Evolutionary conservation across 306 rosid genomes (phyloP).

Genomic region (Malus orientalis): DNA sequence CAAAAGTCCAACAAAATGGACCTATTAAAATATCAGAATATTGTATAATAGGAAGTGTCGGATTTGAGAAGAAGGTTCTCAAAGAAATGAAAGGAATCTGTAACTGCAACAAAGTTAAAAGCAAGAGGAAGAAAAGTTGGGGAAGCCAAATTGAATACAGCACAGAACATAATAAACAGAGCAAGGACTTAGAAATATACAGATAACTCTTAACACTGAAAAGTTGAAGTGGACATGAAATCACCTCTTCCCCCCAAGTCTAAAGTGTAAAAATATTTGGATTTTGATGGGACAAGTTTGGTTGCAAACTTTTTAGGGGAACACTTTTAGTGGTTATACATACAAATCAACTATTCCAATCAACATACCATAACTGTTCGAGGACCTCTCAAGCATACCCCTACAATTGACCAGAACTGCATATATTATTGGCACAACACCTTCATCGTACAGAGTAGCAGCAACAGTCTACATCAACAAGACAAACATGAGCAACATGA

Average conservation of each 20-base stretch:
- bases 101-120: not conserved
- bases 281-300: not conserved
- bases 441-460: conserved; percentile 80
- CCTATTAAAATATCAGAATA: conserved; percentile 4
- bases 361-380: conserved; percentile 74
- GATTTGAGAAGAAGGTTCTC: not conserved
- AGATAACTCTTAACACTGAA: not conserved
- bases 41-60: not conserved
- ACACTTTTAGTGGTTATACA: not conserved
- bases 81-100: not conserved
- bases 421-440: conserved; percentile 70
- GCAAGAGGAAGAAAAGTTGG: not conserved
- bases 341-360: not conserved
- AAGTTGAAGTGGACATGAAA: not conserved
- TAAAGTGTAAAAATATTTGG: too few relatives aligned
- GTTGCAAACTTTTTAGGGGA: not conserved
- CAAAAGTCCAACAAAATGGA: conserved; percentile 1
- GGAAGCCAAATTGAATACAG: not conserved
- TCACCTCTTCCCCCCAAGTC: not conserved
- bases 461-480: conserved; percentile 63
- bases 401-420: conserved; percentile 84
- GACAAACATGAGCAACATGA: conserved; percentile 22
- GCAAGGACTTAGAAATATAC: not conserved
- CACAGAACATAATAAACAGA: not conserved
- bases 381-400: conserved; percentile 89